phyloP scores from a whole-genome alignment of 2,329 filamentous ascomycete species.

The Kalaharituber pfeilii region DNA sequence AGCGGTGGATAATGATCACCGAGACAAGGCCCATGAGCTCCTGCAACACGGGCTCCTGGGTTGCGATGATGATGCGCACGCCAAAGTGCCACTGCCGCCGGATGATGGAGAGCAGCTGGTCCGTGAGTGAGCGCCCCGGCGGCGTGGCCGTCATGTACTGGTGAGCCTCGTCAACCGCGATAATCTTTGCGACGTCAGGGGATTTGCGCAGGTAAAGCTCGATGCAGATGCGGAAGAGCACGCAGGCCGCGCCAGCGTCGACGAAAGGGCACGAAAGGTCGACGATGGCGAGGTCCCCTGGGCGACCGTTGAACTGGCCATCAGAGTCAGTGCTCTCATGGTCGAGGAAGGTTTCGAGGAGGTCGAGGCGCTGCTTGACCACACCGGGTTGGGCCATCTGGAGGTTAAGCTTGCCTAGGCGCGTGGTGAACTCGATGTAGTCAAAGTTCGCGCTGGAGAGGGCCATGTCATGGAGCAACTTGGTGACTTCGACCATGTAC shows the following conservation, averaged over 20 bases:
- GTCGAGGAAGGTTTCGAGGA: conserved; percentile 22
- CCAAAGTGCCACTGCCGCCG: conserved; percentile 55
- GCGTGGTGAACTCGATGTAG: conserved; percentile 19
- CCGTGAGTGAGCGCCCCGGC: conserved; percentile 41
- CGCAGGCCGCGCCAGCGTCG: conserved; percentile 47
- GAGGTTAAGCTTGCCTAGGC: conserved; percentile 11
- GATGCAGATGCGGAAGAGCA: conserved; percentile 54
- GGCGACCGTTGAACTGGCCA: conserved; percentile 19
- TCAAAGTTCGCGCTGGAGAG: conserved; percentile 16
- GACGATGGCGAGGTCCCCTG: conserved; percentile 44
- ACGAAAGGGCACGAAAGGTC: conserved; percentile 59
- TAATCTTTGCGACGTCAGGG: conserved; percentile 35
- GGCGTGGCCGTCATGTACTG: conserved; percentile 43
- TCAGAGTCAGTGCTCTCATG: conserved; percentile 6
- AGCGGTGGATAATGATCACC: conserved; percentile 52
- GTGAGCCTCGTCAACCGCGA: conserved; percentile 62
- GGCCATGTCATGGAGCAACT: conserved; percentile 22
- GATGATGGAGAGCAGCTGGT: conserved; percentile 44
- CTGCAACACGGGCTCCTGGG: conserved; percentile 57
- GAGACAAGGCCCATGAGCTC: conserved; percentile 53
- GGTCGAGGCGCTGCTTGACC: conserved; percentile 20
- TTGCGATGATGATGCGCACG: conserved; percentile 50
- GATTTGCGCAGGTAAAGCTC: conserved; percentile 44
- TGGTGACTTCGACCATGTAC: conserved; percentile 20
- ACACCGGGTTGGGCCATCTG: conserved; percentile 13